Evolutionary conservation across 148 eudicot species (phyloP), one percentile per base, ranked within the genome.

Genomic region (Rhododendron mucronatum): DNA sequence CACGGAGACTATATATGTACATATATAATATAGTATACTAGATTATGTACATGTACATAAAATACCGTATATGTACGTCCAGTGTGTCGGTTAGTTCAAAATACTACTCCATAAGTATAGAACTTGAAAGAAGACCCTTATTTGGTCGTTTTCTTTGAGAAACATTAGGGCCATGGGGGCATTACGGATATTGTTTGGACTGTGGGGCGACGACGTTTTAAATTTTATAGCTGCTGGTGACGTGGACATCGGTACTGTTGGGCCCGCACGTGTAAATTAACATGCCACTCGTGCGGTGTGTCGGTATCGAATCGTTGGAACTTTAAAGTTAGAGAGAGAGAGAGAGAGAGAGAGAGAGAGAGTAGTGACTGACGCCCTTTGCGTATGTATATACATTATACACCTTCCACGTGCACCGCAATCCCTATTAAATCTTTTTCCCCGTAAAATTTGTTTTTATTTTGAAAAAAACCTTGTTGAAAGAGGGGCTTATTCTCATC

Each of bases 391-490:
- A 13, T 51, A n/a, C n/a, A n/a, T n/a, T n/a, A 33, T 30, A 30
- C 23, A 20, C 41, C 23, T 20, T 12, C 65, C 65, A 80, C 83
- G 65, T 80, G 83, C 83, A 80, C 83, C 21, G 63, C 83, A 79
- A 79, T n/a, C 59, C 82, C 35, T 1, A 79, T 5, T 53, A 12
- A 26, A 14, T 30, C 2, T 69, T 26, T 21, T 61, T 61, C 55
- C 9, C 6, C 61, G 1, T 59, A 59, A 20, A 4, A 2, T 53
- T 1, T 3, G 21, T 57, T 57, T 57, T 57, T 57, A 41, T 41
- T 53, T 53, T 15, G 0, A 14, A 11, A 51, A 48, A 47, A 47
- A 47, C 11, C 50, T 9, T 9, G 12, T 47, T 10, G 50, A 9
- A 47, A 47, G 50, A 47, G 12, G 11, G 50, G 35, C 50, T 9